phyloP scores from a whole-genome alignment of 805 yeast species.

The Suhomyces faveliae region DNA sequence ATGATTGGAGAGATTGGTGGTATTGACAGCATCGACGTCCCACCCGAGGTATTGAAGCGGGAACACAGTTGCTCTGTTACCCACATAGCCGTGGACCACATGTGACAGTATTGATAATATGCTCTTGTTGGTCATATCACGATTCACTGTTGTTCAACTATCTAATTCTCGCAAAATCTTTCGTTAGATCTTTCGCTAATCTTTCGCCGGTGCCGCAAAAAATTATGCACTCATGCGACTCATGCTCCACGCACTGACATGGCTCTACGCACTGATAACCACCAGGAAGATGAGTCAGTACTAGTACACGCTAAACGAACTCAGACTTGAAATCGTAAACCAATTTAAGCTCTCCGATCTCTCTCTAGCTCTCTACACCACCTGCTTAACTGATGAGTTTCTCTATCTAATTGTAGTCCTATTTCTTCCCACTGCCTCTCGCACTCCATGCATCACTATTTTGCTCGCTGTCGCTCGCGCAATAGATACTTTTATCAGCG shows the following conservation, averaged over 20 bases:
- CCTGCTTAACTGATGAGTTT: too few relatives aligned
- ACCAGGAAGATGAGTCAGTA: too few relatives aligned
- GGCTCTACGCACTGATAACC: too few relatives aligned
- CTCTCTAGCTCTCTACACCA: not conserved
- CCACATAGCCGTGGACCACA: slow-evolving; percentile 94
- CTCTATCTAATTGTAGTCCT: not conserved
- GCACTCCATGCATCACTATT: not conserved
- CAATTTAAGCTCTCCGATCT: too few relatives aligned
- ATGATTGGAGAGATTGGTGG: slow-evolving; percentile 87
- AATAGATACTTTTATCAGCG: not conserved
- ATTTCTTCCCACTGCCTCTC: not conserved
- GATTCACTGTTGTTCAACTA: not conserved
- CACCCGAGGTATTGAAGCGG: slow-evolving; percentile 85
- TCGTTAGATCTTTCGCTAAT: too few relatives aligned
- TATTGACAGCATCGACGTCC: slow-evolving; percentile 89
- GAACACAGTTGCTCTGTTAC: slow-evolving; percentile 86
- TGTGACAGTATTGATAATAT: slow-evolving; percentile 65
- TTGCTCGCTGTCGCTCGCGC: not conserved
- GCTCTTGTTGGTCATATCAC: not conserved
- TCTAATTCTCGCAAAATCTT: not conserved
- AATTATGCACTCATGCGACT: too few relatives aligned
- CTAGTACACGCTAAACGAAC: too few relatives aligned
- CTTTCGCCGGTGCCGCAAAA: too few relatives aligned
- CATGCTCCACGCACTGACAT: not conserved
- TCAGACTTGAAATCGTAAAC: too few relatives aligned